Evolutionary conservation across 805 yeast species (phyloP).

Genomic region (Candida montana): DNA sequence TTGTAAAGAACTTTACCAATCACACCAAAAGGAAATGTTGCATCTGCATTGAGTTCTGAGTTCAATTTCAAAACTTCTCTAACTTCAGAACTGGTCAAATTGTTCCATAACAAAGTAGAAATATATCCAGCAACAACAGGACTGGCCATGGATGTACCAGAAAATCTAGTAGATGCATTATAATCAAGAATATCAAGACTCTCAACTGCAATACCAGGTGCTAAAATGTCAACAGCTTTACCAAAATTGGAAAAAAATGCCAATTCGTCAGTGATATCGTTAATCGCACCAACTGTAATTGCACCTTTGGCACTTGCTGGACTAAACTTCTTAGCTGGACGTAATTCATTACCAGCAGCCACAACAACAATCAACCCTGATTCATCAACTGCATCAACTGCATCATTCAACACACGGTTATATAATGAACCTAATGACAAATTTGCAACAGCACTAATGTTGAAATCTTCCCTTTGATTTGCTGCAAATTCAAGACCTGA

Average conservation of each 20-base stretch:
- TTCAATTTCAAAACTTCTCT: constrained; percentile 15
- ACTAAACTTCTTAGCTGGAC: constrained; percentile 71
- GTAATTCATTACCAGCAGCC: constrained; percentile 83
- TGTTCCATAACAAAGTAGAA: constrained; percentile 51
- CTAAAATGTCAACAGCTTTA: constrained; percentile 72
- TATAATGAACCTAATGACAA: constrained; percentile 73
- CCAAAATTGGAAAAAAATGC: constrained; percentile 90
- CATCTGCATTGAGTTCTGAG: constrained; percentile 30
- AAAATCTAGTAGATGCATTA: constrained; percentile 28
- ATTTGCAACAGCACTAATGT: constrained; percentile 59
- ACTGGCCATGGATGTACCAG: constrained; percentile 82
- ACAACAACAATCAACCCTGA: constrained; percentile 67
- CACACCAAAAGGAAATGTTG: constrained; percentile 34
- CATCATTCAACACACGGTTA: constrained; percentile 61
- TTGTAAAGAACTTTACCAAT: constrained; percentile 4
- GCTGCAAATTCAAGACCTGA: constrained; percentile 64
- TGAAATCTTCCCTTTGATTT: constrained; percentile 38
- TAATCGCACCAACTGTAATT: constrained; percentile 83
- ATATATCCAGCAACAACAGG: constrained; percentile 65
- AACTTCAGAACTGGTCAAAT: constrained; percentile 37
- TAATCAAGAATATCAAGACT: constrained; percentile 40
- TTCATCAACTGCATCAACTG: constrained; percentile 65
- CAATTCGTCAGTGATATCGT: constrained; percentile 59
- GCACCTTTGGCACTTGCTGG: constrained; percentile 76
- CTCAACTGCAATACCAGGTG: constrained; percentile 67